Conservation (phyloP, 305 asterid species). For the Caryopteris hybrid region DNA sequence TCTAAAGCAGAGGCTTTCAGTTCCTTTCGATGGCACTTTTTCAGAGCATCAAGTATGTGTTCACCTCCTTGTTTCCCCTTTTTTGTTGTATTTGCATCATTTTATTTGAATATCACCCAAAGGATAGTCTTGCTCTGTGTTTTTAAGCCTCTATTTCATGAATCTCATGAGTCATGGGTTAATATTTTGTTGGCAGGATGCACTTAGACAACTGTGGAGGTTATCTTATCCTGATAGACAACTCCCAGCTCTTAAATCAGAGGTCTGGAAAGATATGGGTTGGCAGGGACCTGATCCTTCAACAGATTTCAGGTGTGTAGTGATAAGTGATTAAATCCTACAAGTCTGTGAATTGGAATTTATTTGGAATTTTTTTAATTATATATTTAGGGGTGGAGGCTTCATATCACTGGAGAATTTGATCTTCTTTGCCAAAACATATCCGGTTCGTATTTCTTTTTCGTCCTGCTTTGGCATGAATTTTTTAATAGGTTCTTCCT, state of each 20-base stretch:
- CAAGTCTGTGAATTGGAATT: slow-evolving; percentile 11
- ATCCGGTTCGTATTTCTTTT: slow-evolving; percentile 37
- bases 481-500: background rate
- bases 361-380: slow-evolving; percentile 13
- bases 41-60: slow-evolving; percentile 78
- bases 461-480: background rate
- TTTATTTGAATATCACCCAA: background rate
- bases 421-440: slow-evolving; percentile 46
- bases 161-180: slow-evolving; percentile 2
- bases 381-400: slow-evolving; percentile 85
- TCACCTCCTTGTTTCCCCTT: background rate
- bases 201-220: slow-evolving; percentile 86
- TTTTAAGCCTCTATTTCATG: slow-evolving; percentile 37
- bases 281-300: slow-evolving; percentile 99
- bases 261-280: slow-evolving; percentile 98
- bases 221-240: slow-evolving; percentile 75
- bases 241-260: slow-evolving; percentile 86
- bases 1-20: slow-evolving; percentile 64
- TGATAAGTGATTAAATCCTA: background rate
- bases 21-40: slow-evolving; percentile 80
- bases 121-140: background rate
- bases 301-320: slow-evolving; percentile 84
- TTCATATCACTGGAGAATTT: slow-evolving; percentile 57
- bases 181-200: slow-evolving; percentile 51
- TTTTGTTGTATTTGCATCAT: background rate